Base-by-base conservation (phyloP, 176 grass and related monocot genomes). In the Urochloa ruziziensis region DNA sequence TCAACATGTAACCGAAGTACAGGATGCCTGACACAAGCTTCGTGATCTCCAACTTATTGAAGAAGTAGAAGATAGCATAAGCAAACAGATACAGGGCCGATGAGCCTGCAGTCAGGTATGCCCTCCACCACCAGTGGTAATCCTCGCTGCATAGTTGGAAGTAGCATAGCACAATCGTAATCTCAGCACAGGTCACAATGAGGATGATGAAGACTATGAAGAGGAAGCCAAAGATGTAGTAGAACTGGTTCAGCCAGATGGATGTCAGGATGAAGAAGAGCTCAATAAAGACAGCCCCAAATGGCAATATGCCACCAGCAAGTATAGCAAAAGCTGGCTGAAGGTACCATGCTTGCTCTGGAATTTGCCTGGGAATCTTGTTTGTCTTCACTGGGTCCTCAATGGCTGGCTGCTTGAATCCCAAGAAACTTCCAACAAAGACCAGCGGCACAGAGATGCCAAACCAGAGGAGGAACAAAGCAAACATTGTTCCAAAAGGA, bases 401-500 rank as follows among this genome's bases (percentile, higher is more conserved):
- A 82, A 94, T 74, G 34, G 86, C 89, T 82, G 87, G 87, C 73
- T 89, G 90, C 78, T 94, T 94, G 81, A 91, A 94, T 48, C 89
- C 92, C 63, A 94, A 69, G 77, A 87, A 91, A 86, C 92, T 94
- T 79, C 92, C 89, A 85, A 91, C 82, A 87, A 94, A 94, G 62
- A 94, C 92, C 5, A 94, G 78, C 5, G 89, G 89, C 66, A 94
- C 89, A 33, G 92, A 94, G 69, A 94, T 89, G 67, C 92, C 89
- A 89, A 94, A 94, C 92, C 89, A 94, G 46, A 91, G 84, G 33
- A 89, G 77, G 53, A 94, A 83, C 73, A 91, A 84, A 58, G 87
- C 89, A 85, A 94, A 91, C 89, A 94, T 94, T 83, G 92, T 91
- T 73, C 92, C 92, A 14, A 94, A 94, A 74, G 89, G 92, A 85